Evolutionary conservation across 495 filamentous ascomycete genomes (phyloP).

Genomic region (Penicillium samsonianum): DNA sequence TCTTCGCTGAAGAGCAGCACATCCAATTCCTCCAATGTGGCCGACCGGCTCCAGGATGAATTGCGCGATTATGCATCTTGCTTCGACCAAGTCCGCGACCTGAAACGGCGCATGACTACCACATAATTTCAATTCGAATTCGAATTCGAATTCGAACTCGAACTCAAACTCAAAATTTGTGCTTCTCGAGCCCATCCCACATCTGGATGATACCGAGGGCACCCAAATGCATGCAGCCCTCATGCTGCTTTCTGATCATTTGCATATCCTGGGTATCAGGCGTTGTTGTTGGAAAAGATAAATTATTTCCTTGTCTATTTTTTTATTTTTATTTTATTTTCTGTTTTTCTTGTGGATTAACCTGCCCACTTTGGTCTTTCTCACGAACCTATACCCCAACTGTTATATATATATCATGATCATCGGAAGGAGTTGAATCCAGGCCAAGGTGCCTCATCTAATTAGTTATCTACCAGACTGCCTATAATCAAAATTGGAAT

Average conservation of each 20-base stretch:
- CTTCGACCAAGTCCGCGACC: conserved; percentile 78
- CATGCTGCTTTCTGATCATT: conserved; percentile 9
- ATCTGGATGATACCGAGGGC: background rate
- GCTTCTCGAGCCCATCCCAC: background rate
- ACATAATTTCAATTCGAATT: conserved; percentile 23
- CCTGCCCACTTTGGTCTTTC: background rate
- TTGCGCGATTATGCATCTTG: conserved; percentile 82
- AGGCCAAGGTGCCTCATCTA: background rate
- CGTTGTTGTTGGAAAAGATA: conserved; percentile 13
- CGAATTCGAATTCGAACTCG: background rate
- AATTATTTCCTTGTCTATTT: background rate
- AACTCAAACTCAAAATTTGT: no score
- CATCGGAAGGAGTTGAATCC: conserved; percentile 9
- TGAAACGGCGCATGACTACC: conserved; percentile 58
- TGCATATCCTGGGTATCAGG: conserved; percentile 7
- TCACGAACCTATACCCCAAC: conserved; percentile 11
- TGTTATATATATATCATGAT: conserved; percentile 14
- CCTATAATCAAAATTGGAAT: conserved; percentile 3
- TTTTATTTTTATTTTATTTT: background rate
- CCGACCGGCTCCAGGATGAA: conserved; percentile 75
- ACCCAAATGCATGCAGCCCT: conserved; percentile 8
- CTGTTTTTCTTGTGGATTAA: background rate
- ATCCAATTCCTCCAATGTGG: conserved; percentile 55
- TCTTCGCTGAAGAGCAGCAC: conserved; percentile 71
- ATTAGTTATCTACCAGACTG: conserved; percentile 8